phyloP scores from a whole-genome alignment of 441 rosid genomes.

The Flueggea neowawraea region DNA sequence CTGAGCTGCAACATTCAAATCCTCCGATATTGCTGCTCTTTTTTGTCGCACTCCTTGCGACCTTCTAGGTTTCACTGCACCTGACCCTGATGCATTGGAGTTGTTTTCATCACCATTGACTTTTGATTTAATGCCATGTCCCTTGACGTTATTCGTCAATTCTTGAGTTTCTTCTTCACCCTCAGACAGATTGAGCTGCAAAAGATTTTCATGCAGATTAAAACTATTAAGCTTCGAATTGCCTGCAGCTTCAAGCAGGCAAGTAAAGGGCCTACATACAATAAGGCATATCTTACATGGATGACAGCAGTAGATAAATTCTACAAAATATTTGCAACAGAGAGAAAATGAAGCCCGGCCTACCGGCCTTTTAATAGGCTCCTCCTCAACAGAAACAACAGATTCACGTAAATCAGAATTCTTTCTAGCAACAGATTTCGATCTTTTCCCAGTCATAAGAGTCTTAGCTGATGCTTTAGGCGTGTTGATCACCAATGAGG shows the following conservation, averaged over 20 bases:
- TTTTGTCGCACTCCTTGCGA: slow-evolving; percentile 24
- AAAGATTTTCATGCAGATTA: slow-evolving; percentile 23
- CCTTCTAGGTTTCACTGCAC: slow-evolving; percentile 43
- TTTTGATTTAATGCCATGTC: slow-evolving; percentile 24
- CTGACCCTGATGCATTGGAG: slow-evolving; percentile 18
- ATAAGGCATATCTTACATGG: slow-evolving; percentile 13
- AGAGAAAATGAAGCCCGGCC: slow-evolving; percentile 3
- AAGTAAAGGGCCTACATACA: slow-evolving; percentile 49
- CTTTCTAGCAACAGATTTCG: slow-evolving; percentile 39
- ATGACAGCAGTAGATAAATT: slow-evolving; percentile 17
- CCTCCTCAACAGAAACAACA: slow-evolving; percentile 20
- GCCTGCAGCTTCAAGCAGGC: slow-evolving; percentile 55
- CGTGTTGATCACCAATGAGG: slow-evolving; percentile 53
- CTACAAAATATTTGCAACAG: slow-evolving; percentile 3
- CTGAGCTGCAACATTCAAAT: slow-evolving; percentile 26
- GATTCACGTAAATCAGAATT: slow-evolving; percentile 33
- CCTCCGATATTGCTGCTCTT: slow-evolving; percentile 28
- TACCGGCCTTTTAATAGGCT: slow-evolving; percentile 41
- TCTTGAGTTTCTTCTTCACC: slow-evolving; percentile 17
- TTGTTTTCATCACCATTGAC: slow-evolving; percentile 31
- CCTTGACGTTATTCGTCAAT: slow-evolving; percentile 30
- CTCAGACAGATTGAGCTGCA: slow-evolving; percentile 16
- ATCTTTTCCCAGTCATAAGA: slow-evolving; percentile 43
- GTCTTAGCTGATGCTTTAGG: slow-evolving; percentile 43
- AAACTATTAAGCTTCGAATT: slow-evolving; percentile 38